Percentiles rank a stretch among this genome's conserved stretches.
These are phyloP conservation scores for Schwanniomyces sp. DNA, from an alignment of 805 yeast species.

Conservation along the genomic window DNA sequence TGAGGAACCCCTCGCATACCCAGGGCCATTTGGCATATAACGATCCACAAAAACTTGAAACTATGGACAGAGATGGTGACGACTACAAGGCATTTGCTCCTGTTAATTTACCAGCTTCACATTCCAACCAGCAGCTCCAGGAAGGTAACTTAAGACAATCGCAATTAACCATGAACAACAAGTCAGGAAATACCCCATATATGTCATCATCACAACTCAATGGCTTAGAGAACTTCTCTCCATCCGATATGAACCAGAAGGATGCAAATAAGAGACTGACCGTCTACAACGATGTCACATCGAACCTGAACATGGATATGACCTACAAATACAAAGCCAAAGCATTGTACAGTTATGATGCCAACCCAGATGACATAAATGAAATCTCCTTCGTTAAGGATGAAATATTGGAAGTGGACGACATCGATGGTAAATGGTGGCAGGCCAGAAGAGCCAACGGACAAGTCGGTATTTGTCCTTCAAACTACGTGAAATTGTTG, in stretches of 20 bases:
- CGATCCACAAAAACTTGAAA: conserved; percentile 10
- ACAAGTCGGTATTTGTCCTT: conserved; percentile 94
- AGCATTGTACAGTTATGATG: conserved; percentile 84
- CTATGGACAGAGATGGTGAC: conserved; percentile 20
- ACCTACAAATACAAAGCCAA: conserved; percentile 82
- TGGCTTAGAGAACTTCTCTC: conserved; percentile 58
- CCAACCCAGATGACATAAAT: conserved; percentile 89
- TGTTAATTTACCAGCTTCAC: conserved; percentile 8
- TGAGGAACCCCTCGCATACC: conserved; percentile 41
- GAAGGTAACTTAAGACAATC: conserved; percentile 35
- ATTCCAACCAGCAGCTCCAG: conserved; percentile 21
- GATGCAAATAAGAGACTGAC: conserved; percentile 25
- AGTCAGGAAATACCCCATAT: conserved; percentile 30
- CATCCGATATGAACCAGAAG: conserved; percentile 29
- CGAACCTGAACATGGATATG: conserved; percentile 20
- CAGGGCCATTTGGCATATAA: conserved; percentile 35
- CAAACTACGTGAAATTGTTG: conserved; percentile 83
- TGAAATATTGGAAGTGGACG: conserved; percentile 88
- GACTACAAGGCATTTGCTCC: conserved; percentile 26
- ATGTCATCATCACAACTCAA: conserved; percentile 57
- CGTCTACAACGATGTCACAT: conserved; percentile 16
- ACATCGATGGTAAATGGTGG: conserved; percentile 98
- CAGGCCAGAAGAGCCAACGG: conserved; percentile 89
- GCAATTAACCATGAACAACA: conserved; percentile 30
- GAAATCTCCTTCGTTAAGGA: conserved; percentile 90